phyloP scores from a whole-genome alignment of 176 grass and related monocot genomes.

The Musa itinerans region DNA sequence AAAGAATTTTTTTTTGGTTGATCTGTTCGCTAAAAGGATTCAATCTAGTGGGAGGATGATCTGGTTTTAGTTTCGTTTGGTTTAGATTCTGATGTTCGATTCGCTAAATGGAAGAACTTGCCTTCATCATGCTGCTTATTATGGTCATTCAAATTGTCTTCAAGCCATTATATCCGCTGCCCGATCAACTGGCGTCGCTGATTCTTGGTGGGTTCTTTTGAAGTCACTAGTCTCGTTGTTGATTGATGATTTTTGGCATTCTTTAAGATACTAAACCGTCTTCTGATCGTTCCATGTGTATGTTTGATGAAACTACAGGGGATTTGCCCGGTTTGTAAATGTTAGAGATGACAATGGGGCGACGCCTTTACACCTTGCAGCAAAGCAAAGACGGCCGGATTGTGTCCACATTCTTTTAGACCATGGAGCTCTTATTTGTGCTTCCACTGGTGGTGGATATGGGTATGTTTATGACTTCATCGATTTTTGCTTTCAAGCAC shows the following conservation, averaged over 20 bases:
- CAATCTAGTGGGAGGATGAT: not conserved
- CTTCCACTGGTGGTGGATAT: constrained; percentile 63
- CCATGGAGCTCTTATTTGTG: constrained; percentile 70
- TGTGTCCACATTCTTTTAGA: constrained; percentile 85
- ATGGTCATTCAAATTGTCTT: constrained; percentile 80
- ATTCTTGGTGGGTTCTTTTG: constrained; percentile 57
- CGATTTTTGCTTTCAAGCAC: not conserved
- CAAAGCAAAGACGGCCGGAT: constrained; percentile 58
- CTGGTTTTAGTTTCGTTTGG: not conserved
- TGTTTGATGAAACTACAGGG: constrained; percentile 32
- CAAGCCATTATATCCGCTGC: constrained; percentile 70
- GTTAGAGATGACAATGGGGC: constrained; percentile 36
- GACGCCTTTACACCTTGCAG: constrained; percentile 87
- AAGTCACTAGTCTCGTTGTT: too few species aligned
- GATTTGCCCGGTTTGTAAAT: constrained; percentile 90
- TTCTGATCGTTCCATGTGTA: too few species aligned
- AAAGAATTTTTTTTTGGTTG: not conserved
- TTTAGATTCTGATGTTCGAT: constrained; percentile 96
- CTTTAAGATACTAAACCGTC: not conserved
- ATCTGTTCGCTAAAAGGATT: too few species aligned
- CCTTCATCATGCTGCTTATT: constrained; percentile 87
- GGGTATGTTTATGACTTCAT: constrained; percentile 36
- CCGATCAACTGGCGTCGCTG: constrained; percentile 54
- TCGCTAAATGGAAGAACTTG: constrained; percentile 85
- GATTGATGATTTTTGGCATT: not conserved